Base-by-base conservation (phyloP, 2,329 filamentous ascomycete species). In the Ophiobolus disseminans region DNA sequence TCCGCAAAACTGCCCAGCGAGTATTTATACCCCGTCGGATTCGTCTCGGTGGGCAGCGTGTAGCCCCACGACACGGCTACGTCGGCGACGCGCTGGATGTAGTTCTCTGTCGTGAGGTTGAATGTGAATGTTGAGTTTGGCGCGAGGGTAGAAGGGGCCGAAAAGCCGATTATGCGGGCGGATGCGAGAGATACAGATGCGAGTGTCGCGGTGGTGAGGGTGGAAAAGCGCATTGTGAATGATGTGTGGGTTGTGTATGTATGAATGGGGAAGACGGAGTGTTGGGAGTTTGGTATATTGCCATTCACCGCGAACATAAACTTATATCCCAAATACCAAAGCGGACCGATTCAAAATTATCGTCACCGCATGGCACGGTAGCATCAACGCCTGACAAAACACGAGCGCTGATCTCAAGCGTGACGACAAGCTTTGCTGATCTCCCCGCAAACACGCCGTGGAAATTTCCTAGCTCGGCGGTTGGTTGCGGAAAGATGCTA, bases 21-120 rank as follows among this genome's bases (percentile, higher is more conserved):
- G 7, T 48, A 47, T 0, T 60, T 58, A 50, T 54, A 70, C 4
- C 70, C 62, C 1, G 54, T 42, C 1, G 57, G 49, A 1, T 58
- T 38, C 3, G 53, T 40, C 11, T n/a, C 21, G 1, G 42, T 38
- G 4, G 40, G 40, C 4, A 39, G 16, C n/a, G 32, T 19, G 51
- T 68, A 73, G 28, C 78, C 78, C 54, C 78, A 77, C 21, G 73
- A 75, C 8, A 79, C 70, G 42, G 76, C 70, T 2, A 80, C 64
- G 52, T 81, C 77, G 55, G 70, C 62, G 22, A 78, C 73, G 41
- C 65, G 45, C 61, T 80, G 77, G 62, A 77, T 75, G 68, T 78
- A 79, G 65, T 73, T 70, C 38, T 73, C 64, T 34, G 72, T 74
- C 32, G 68, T 36, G 53, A 81, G 69, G 16, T 68, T 68, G 58